phyloP scores from a whole-genome alignment of 2,329 filamentous ascomycete genomes.

The Colletotrichum costaricense region DNA sequence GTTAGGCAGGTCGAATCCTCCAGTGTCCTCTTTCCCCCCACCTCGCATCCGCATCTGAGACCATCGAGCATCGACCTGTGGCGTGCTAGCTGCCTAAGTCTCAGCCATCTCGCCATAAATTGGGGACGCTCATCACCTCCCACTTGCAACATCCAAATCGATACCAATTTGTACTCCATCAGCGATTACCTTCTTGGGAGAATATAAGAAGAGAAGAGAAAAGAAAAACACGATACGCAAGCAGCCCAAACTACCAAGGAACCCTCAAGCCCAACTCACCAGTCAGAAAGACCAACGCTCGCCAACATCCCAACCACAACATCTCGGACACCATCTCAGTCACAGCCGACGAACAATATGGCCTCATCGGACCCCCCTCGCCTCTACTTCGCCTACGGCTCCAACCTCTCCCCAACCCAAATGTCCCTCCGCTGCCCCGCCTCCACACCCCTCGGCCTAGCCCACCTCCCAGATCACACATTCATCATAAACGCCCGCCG shows the following conservation, averaged over 20 bases:
- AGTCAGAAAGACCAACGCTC: neutral
- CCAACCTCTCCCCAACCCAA: conserved; percentile 74
- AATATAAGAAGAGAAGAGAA: too few species aligned
- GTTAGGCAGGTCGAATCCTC: neutral
- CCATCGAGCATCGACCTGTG: neutral
- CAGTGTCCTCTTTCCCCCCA: neutral
- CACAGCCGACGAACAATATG: neutral
- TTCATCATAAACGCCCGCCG: conserved; percentile 77
- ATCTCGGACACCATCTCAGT: neutral
- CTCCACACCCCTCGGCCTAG: conserved; percentile 67
- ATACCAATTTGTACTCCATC: too few species aligned
- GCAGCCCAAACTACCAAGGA: too few species aligned
- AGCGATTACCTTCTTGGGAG: neutral
- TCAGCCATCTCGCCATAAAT: neutral
- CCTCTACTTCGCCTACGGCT: conserved; percentile 78
- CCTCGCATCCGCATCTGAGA: neutral
- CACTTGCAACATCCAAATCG: too few species aligned
- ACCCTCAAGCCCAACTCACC: neutral
- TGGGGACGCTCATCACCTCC: too few species aligned
- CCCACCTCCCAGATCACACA: conserved; percentile 63
- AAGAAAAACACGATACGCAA: neutral
- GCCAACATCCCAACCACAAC: neutral
- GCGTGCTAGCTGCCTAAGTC: neutral
- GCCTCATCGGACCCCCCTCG: neutral
- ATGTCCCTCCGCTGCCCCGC: conserved; percentile 72